Conservation (phyloP, 1,284 basidiomycete species). For the Pisolithus thermaeus region DNA sequence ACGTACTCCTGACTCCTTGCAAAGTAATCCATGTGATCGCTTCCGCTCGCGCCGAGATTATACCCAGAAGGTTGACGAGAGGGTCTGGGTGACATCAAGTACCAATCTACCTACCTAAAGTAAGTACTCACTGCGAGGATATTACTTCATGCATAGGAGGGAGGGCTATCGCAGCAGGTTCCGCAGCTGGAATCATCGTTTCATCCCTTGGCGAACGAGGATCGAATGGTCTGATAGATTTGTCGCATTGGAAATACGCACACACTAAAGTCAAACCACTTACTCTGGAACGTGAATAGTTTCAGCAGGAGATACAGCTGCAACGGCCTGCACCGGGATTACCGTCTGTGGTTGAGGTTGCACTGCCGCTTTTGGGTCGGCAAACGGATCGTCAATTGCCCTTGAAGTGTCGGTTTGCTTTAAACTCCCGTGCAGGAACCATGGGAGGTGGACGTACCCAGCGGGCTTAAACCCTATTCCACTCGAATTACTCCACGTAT, state of each 20-base stretch:
- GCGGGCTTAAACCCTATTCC: constrained; percentile 17
- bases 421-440: constrained; percentile 5
- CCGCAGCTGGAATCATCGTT: constrained; percentile 16
- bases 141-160: constrained; percentile 36
- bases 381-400: constrained; percentile 34
- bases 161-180: constrained; percentile 29
- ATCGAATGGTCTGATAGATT: constrained; percentile 19
- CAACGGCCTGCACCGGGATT: constrained; percentile 8
- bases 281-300: constrained; percentile 24
- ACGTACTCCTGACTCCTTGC: constrained; percentile 18
- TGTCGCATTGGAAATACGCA: not conserved
- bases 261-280: constrained; percentile 9
- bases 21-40: constrained; percentile 9
- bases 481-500: constrained; percentile 26
- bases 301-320: constrained; percentile 21
- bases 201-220: constrained; percentile 33
- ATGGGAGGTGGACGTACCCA: constrained; percentile 14
- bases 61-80: constrained; percentile 20
- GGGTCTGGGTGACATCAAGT: constrained; percentile 11
- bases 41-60: constrained; percentile 19
- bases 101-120: not conserved
- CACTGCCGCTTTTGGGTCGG: constrained; percentile 27
- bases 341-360: constrained; percentile 3
- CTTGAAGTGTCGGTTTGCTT: constrained; percentile 12
- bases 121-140: constrained; percentile 22